Conservation (phyloP, 768 basidiomycete genomes). For the Hydnomerulius pinastri region DNA sequence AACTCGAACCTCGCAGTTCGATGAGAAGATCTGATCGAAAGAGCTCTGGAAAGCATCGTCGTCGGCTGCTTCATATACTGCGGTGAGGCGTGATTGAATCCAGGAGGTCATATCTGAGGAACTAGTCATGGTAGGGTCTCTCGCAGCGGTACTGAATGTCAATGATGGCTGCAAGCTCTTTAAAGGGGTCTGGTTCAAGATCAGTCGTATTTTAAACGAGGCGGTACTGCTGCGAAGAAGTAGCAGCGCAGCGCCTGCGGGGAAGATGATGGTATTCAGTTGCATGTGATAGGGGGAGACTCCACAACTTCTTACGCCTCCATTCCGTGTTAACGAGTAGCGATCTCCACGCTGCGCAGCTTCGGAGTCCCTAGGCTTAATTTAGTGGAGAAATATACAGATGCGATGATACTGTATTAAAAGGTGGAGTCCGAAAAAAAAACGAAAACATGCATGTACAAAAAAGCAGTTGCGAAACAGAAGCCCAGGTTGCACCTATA, state of each 20-base stretch:
- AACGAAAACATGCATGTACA: slow-evolving; percentile 33
- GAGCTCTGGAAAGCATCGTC: slow-evolving; percentile 10
- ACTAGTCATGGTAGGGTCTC: not conserved
- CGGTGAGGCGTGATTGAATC: slow-evolving; percentile 30
- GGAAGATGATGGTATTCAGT: slow-evolving; percentile 2
- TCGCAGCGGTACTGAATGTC: not conserved
- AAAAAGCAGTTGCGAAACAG: slow-evolving; percentile 14
- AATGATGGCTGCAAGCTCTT: not conserved
- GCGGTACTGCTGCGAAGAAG: not conserved
- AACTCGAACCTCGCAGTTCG: slow-evolving; percentile 32
- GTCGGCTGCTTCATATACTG: slow-evolving; percentile 24
- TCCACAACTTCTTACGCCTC: too few species aligned
- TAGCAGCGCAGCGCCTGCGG: slow-evolving; percentile 1
- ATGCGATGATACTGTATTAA: slow-evolving; percentile 17
- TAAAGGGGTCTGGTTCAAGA: not conserved
- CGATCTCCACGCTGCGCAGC: too few species aligned
- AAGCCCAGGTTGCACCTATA: slow-evolving; percentile 25
- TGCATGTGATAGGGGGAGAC: not conserved
- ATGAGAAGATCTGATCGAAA: slow-evolving; percentile 36
- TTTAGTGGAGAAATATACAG: too few species aligned
- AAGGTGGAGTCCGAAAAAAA: slow-evolving; percentile 15
- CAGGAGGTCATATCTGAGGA: slow-evolving; percentile 22
- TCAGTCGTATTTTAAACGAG: not conserved
- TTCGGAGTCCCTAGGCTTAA: too few species aligned
- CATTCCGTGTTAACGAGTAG: too few species aligned